Evolutionary conservation across 2,329 filamentous ascomycete species (phyloP).

Genomic region (Cladobotryum protrusum): DNA sequence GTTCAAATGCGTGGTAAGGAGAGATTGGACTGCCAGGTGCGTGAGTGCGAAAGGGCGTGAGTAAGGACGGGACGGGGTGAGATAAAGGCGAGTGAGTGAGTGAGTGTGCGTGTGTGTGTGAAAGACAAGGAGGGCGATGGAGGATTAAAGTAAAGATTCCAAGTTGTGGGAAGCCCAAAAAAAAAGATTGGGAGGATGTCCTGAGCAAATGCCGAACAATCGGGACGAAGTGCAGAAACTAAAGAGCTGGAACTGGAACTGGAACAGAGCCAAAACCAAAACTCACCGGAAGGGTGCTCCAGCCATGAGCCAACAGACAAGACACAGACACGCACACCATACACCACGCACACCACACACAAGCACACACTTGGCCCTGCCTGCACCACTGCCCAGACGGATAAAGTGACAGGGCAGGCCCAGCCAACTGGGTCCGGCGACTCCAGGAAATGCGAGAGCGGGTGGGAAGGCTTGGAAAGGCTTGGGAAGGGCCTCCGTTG

Average conservation of each 20-base stretch:
- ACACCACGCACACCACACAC: neutral
- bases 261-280: too few species aligned
- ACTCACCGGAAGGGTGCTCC: too few species aligned
- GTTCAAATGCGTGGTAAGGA: too few species aligned
- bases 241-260: too few species aligned
- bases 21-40: too few species aligned
- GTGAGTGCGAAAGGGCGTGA: too few species aligned
- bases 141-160: conserved; percentile 7
- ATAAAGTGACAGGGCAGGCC: neutral
- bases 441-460: neutral
- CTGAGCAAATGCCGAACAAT: neutral
- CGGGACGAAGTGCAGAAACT: neutral
- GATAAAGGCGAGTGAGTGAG: too few species aligned
- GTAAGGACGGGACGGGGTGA: too few species aligned
- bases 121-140: conserved; percentile 6
- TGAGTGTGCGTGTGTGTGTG: neutral
- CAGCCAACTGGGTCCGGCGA: neutral
- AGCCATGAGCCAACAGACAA: neutral
- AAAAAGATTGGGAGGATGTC: conserved; percentile 5
- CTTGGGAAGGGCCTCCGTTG: neutral
- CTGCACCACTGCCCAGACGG: too few species aligned
- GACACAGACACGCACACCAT: neutral
- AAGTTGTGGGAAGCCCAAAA: neutral
- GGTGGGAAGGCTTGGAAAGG: neutral
- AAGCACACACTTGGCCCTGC: neutral